Conservation (phyloP, 495 filamentous ascomycete species). For the Penicillium maclennaniae region DNA sequence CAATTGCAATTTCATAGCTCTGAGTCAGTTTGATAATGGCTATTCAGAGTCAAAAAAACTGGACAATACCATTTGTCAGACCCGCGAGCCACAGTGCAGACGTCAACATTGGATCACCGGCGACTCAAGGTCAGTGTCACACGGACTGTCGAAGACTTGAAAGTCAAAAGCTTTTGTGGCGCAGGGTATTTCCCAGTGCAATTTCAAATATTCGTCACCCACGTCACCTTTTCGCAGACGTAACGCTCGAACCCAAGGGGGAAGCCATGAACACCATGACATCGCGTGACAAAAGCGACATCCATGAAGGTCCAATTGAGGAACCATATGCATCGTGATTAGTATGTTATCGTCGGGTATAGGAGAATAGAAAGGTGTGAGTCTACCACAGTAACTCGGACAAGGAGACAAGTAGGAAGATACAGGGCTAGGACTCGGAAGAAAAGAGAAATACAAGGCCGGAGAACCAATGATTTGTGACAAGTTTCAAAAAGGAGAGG, state of each 20-base stretch:
- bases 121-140: not conserved
- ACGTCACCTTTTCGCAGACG: not conserved
- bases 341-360: not conserved
- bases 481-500: not conserved
- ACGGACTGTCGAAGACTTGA: not conserved
- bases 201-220: not conserved
- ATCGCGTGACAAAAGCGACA: not conserved
- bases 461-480: slow-evolving; percentile 1
- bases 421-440: slow-evolving; percentile 9
- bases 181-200: not conserved
- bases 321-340: not conserved
- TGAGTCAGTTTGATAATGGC: not conserved
- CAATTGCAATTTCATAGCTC: not conserved
- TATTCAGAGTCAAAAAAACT: not conserved
- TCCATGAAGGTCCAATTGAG: not conserved
- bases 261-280: not conserved
- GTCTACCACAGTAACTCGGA: not conserved
- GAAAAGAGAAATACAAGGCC: slow-evolving; percentile 1
- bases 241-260: not conserved
- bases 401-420: not conserved
- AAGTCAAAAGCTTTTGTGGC: not conserved
- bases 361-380: not conserved
- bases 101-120: not conserved
- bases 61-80: not conserved
- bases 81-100: not conserved